Percentiles rank a stretch among this genome's conserved stretches.
These are phyloP conservation scores for Dysphania ambrosioides DNA, from an alignment of 148 eudicot species.

Conservation along the genomic window DNA sequence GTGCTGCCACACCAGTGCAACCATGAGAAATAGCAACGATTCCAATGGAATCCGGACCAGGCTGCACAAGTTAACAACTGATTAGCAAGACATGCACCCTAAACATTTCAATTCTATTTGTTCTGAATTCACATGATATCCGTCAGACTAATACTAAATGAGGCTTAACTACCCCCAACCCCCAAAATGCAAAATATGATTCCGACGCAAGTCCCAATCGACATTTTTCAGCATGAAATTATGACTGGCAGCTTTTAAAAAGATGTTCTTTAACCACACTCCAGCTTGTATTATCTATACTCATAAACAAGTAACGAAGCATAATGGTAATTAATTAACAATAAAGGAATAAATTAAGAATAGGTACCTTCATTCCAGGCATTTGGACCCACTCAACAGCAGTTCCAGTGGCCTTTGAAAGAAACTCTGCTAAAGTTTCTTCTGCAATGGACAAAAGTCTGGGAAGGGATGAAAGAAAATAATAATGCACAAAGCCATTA, in stretches of 20 bases:
- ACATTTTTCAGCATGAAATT: background rate
- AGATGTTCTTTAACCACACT: background rate
- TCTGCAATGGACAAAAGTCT: conserved; percentile 99
- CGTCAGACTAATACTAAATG: too few species aligned
- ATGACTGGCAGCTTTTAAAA: background rate
- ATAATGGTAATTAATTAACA: conserved; percentile 9
- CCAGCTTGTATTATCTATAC: background rate
- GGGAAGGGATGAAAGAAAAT: conserved; percentile 29
- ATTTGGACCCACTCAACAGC: conserved; percentile 99
- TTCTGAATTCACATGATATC: too few species aligned
- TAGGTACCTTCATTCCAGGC: conserved; percentile 99
- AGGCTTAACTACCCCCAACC: too few species aligned
- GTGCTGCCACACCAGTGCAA: conserved; percentile 99
- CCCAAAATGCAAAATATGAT: too few species aligned
- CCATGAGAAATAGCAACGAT: conserved; percentile 99
- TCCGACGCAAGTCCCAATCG: background rate
- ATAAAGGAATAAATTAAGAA: conserved; percentile 3
- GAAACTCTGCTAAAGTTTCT: conserved; percentile 99
- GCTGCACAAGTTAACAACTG: conserved; percentile 38
- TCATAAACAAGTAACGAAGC: conserved; percentile 5
- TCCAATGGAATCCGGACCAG: conserved; percentile 99
- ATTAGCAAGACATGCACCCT: background rate
- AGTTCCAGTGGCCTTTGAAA: conserved; percentile 99
- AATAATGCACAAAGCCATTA: conserved; percentile 26
- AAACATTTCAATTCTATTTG: too few species aligned